Percentiles rank a stretch among this genome's conserved stretches.
phyloP scores from a whole-genome alignment of 2,329 filamentous ascomycete species.

The Penicillium sp. region DNA sequence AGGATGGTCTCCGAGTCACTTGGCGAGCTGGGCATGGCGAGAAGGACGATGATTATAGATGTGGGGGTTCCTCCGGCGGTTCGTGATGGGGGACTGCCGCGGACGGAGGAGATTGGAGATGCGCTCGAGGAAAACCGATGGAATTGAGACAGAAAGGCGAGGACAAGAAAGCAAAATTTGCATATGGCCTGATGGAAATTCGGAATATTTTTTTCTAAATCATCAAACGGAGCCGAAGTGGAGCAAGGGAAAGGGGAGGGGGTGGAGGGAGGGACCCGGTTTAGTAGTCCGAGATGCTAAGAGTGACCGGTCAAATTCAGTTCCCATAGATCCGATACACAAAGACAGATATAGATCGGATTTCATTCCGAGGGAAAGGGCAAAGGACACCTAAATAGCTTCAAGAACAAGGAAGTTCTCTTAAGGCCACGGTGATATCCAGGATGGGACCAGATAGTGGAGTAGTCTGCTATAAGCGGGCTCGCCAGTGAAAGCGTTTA shows the following conservation, averaged over 20 bases:
- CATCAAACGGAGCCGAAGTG: constrained; percentile 20
- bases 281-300: constrained; percentile 16
- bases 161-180: constrained; percentile 10
- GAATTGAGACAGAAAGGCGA: background rate
- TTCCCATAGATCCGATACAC: constrained; percentile 5
- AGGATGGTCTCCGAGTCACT: constrained; percentile 48
- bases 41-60: background rate
- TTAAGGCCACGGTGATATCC: background rate
- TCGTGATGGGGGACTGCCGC: background rate
- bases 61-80: background rate
- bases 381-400: background rate
- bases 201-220: constrained; percentile 18
- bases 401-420: background rate
- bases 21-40: constrained; percentile 29
- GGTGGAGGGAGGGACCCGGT: constrained; percentile 4
- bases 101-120: constrained; percentile 3
- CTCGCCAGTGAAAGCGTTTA: constrained; percentile 27
- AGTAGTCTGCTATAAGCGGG: constrained; percentile 29
- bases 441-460: constrained; percentile 2
- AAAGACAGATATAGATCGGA: constrained; percentile 9
- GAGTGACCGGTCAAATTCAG: constrained; percentile 10
- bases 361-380: constrained; percentile 7
- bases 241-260: constrained; percentile 14
- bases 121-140: background rate
- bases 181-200: constrained; percentile 18